These are phyloP conservation scores for Alternaria sp. DNA, from an alignment of 2,329 filamentous ascomycete species.

Conservation along the genomic window DNA sequence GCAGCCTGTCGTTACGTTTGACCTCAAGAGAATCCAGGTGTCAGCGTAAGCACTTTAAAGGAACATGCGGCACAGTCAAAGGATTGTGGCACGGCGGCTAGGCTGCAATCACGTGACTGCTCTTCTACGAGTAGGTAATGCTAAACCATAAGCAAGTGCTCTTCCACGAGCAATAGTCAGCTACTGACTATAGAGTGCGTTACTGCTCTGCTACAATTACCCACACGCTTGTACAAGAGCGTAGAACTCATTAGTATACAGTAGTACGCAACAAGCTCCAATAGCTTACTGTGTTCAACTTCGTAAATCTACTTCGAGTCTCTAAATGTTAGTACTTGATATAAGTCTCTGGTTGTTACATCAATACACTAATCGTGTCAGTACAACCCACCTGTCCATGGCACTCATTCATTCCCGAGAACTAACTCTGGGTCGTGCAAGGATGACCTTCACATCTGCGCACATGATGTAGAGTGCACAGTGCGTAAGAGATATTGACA, in stretches of 20 bases:
- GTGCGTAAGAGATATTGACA: no score
- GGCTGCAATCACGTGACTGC: not conserved
- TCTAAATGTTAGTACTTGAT: no score
- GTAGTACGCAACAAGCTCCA: accelerated
- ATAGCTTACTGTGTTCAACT: not conserved
- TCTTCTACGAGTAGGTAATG: not conserved
- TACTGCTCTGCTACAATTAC: not conserved
- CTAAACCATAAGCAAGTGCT: not conserved
- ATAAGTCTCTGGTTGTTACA: accelerated
- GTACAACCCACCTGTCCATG: no score
- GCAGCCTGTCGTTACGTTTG: not conserved
- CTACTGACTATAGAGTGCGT: not conserved
- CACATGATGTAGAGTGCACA: no score
- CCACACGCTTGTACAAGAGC: not conserved
- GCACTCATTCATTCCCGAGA: no score
- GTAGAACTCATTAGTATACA: not conserved
- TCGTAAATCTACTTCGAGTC: accelerated
- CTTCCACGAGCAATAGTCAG: not conserved
- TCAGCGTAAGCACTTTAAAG: not conserved
- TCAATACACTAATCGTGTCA: no score
- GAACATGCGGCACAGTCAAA: not conserved
- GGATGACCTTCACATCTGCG: accelerated
- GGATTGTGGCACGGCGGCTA: not conserved
- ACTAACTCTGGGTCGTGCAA: no score
- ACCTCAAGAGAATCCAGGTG: accelerated